These are phyloP conservation scores for Aspergillus baeticus DNA, from an alignment of 495 filamentous ascomycete species.

Conservation along the genomic window DNA sequence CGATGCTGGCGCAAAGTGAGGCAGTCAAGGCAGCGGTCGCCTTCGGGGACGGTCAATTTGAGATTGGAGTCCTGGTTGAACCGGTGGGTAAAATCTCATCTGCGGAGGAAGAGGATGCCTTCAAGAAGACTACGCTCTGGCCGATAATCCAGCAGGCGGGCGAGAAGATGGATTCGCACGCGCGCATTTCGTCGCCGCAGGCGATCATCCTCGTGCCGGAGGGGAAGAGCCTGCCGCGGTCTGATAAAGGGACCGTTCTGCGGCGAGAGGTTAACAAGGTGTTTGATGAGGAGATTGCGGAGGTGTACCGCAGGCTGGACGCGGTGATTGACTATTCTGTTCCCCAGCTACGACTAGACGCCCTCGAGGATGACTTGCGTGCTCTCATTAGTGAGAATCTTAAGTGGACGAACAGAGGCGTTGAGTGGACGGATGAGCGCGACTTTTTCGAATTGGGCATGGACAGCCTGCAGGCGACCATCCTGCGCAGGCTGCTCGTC, in stretches of 20 bases:
- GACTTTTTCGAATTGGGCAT: too few relatives aligned
- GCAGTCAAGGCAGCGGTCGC: conserved; percentile 24
- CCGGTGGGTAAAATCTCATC: conserved; percentile 10
- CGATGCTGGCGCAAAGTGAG: conserved; percentile 17
- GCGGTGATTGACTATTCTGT: too few relatives aligned
- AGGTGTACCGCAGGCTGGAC: too few relatives aligned
- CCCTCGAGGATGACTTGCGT: too few relatives aligned
- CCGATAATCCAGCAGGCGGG: conserved; percentile 22
- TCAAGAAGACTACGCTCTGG: conserved; percentile 25
- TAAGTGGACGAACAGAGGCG: too few relatives aligned
- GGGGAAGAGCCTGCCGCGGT: conserved; percentile 22
- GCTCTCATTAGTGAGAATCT: too few relatives aligned
- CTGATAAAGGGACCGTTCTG: conserved; percentile 38
- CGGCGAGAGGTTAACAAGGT: conserved; percentile 9
- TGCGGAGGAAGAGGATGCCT: neutral
- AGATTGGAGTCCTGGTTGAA: conserved; percentile 34
- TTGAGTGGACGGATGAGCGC: too few relatives aligned
- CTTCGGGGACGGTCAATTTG: conserved; percentile 23
- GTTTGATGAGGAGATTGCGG: neutral
- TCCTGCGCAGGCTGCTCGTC: too few relatives aligned
- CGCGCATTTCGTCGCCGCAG: conserved; percentile 23
- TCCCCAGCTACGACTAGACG: too few relatives aligned
- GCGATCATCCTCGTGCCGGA: conserved; percentile 20
- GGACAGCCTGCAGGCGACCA: too few relatives aligned
- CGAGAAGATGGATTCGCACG: conserved; percentile 29